phyloP scores from a whole-genome alignment of 2,329 filamentous ascomycete species.

The Penicillium sp. region DNA sequence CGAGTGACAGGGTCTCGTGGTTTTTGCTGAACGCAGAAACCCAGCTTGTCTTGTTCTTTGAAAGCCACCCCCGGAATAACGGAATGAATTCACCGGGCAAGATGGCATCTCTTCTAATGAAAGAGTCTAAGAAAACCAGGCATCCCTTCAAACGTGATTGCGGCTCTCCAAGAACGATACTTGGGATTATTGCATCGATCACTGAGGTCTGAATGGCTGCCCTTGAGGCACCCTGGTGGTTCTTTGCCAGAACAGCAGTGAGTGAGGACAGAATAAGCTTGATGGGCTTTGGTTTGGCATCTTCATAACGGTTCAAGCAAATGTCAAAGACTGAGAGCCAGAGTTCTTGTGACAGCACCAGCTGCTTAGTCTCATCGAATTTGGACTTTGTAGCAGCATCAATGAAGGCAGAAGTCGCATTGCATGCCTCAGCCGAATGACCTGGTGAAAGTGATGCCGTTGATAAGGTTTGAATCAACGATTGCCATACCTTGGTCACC shows the following conservation, averaged over 20 bases:
- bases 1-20: constrained; percentile 32
- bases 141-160: constrained; percentile 41
- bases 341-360: constrained; percentile 35
- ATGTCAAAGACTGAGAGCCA: constrained; percentile 46
- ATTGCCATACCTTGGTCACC: constrained; percentile 39
- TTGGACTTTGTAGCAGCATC: constrained; percentile 38
- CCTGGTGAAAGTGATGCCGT: constrained; percentile 38
- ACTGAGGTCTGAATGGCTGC: constrained; percentile 25
- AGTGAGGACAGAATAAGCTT: constrained; percentile 47
- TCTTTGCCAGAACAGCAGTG: constrained; percentile 34
- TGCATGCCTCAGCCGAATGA: constrained; percentile 47
- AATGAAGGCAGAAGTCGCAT: constrained; percentile 47
- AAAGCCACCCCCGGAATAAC: constrained; percentile 36
- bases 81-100: constrained; percentile 32
- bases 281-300: constrained; percentile 47
- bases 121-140: constrained; percentile 38
- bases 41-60: constrained; percentile 34
- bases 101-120: constrained; percentile 41
- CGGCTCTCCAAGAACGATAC: constrained; percentile 41
- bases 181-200: constrained; percentile 33
- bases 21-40: constrained; percentile 33
- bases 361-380: constrained; percentile 30
- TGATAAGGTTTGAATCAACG: constrained; percentile 44
- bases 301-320: constrained; percentile 44
- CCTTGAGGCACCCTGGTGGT: constrained; percentile 23